Evolutionary conservation across 495 filamentous ascomycete species (phyloP), one percentile per base, ranked within the genome.

Genomic region (Copromyces sp.): DNA sequence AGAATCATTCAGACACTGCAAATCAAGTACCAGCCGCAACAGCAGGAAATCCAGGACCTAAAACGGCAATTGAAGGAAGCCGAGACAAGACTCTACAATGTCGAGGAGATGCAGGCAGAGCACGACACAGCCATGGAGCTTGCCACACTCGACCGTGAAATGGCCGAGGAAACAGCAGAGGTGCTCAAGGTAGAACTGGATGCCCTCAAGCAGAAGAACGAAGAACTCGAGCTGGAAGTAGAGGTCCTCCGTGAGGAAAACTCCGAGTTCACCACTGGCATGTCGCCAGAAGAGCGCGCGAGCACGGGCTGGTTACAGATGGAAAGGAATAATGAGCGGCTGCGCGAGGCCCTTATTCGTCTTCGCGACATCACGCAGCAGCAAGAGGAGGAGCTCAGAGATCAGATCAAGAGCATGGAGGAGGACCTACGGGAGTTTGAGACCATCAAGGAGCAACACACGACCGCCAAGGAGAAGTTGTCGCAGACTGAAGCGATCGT

Each of bases 141-240:
- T 83, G 93, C 93, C 20, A 90, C 91, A 0, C 83, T 99, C 24
- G 95, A 99, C 78, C 87, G 93, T 17, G 95, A 98, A 80, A 97
- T 98, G 94, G 96, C 95, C 3, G 95, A 98, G 80, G 95, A 98
- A 78, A 92, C 89, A 42, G 91, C 92, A 7, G 95, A 98, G 74
- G 87, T 88, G 20, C 84, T 90, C 40, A 94, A 92, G 78, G 86
- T 88, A 3, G 95, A 98, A 80, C 85, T 94, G 24, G 92, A 97
- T n/a, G 84, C 88, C 5, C 81, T 97, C 61, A 90, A 91, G 75
- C 81, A 85, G 39, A 93, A 89, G 75, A 82, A 88, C 7, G 94
- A 98, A 78, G 95, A 98, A 80, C 84, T 96, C 3, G 88, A 95
- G 77, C 83, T 97, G 45, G 96, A 99, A 78, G 87, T 93, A 4